These are phyloP conservation scores for Sindora glabra DNA, from an alignment of 306 rosid genomes.

Conservation along the genomic window DNA sequence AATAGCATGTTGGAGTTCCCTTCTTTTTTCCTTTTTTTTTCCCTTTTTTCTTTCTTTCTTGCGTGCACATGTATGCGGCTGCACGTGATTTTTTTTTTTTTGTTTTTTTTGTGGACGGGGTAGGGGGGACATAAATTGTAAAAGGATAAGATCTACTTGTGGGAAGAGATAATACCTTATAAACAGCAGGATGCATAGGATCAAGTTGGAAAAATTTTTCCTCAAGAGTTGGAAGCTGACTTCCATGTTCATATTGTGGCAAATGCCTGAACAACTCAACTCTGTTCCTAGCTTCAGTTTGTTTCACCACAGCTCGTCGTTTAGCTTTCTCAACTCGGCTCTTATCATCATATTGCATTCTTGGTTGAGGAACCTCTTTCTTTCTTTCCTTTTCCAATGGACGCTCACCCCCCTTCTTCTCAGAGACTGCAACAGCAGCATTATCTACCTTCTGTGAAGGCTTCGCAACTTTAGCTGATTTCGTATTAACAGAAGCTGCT, in stretches of 20 bases:
- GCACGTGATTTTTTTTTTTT: too few relatives aligned
- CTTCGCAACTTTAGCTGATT: constrained; percentile 35
- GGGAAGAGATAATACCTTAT: constrained; percentile 51
- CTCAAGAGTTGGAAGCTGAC: constrained; percentile 54
- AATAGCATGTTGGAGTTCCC: too few relatives aligned
- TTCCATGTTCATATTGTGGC: constrained; percentile 61
- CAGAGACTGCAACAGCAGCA: constrained; percentile 36
- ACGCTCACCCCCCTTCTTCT: constrained; percentile 44
- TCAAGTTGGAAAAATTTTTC: constrained; percentile 48
- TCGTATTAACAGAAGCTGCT: constrained; percentile 17
- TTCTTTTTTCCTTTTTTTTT: too few relatives aligned
- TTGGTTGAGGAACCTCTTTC: constrained; percentile 62
- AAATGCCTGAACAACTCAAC: constrained; percentile 60
- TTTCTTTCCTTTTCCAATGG: constrained; percentile 51
- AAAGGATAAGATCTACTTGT: too few relatives aligned
- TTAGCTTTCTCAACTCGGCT: constrained; percentile 55
- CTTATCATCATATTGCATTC: constrained; percentile 57
- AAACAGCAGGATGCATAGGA: constrained; percentile 49
- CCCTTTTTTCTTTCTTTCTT: too few relatives aligned
- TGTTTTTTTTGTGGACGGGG: too few relatives aligned
- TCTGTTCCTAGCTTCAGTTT: constrained; percentile 51
- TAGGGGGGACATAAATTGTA: too few relatives aligned
- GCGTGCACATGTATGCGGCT: too few relatives aligned
- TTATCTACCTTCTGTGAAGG: constrained; percentile 34
- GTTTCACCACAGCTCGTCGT: constrained; percentile 53